Percentiles rank a stretch among this genome's conserved stretches.
phyloP scores from a whole-genome alignment of 192 early-diverging fungal species.

The Rhizophagus prolifer region DNA sequence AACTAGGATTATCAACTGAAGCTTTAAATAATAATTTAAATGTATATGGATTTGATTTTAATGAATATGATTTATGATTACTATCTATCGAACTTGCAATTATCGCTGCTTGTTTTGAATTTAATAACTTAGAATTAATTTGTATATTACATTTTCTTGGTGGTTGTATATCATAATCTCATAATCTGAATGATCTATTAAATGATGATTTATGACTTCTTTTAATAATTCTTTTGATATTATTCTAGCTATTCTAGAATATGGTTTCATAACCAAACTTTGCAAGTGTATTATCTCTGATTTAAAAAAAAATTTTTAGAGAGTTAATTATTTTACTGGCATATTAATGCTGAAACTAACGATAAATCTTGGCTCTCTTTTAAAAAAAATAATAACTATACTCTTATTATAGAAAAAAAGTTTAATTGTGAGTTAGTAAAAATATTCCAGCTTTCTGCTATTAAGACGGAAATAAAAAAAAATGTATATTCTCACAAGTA shows the following conservation, averaged over 20 bases:
- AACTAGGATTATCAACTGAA: neutral
- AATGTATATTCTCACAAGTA: too few species aligned
- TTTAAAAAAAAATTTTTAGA: too few species aligned
- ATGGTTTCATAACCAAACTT: neutral
- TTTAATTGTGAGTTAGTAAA: too few species aligned
- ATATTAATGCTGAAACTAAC: too few species aligned
- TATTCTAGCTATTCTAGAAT: neutral
- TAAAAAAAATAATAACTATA: too few species aligned
- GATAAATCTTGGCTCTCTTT: too few species aligned
- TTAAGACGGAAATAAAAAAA: too few species aligned
- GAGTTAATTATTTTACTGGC: too few species aligned
- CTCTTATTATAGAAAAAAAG: too few species aligned
- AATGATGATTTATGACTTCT: neutral
- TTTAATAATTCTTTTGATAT: constrained; percentile 1
- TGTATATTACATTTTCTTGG: neutral
- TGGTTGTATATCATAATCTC: neutral
- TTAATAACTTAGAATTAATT: constrained; percentile 11
- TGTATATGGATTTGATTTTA: neutral
- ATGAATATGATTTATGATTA: neutral
- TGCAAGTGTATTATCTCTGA: too few species aligned
- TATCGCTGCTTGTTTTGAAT: neutral
- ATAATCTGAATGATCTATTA: neutral
- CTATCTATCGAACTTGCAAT: constrained; percentile 6
- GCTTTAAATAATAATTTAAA: constrained; percentile 23
- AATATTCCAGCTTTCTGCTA: too few species aligned